Evolutionary conservation across 305 asterid species (phyloP).

Genomic region (Solanum hybrid): DNA sequence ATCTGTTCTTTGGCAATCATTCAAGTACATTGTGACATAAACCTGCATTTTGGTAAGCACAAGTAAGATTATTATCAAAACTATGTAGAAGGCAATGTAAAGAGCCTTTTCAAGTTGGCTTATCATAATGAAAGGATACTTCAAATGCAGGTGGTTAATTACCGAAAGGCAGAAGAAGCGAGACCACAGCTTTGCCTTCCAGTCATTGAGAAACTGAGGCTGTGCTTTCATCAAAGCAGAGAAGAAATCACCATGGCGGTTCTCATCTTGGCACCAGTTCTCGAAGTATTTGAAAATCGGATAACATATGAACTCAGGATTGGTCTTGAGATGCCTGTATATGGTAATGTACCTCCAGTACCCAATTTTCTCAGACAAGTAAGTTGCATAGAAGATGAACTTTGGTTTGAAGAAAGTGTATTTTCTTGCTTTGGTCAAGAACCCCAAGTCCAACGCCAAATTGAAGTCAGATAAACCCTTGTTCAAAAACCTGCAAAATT

Average conservation of each 20-base stretch:
- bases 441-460: conserved; percentile 93
- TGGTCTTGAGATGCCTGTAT: conserved; percentile 85
- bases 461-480: conserved; percentile 61
- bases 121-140: neutral
- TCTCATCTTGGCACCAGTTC: conserved; percentile 99
- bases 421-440: conserved; percentile 91
- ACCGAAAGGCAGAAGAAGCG: conserved; percentile 99
- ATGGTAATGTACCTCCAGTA: conserved; percentile 99
- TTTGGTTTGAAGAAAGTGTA: conserved; percentile 98
- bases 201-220: conserved; percentile 98
- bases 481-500: conserved; percentile 36
- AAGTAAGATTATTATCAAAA: neutral
- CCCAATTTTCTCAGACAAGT: conserved; percentile 95
- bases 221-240: conserved; percentile 99
- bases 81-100: neutral
- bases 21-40: conserved; percentile 94
- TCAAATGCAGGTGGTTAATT: conserved; percentile 10
- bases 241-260: conserved; percentile 99
- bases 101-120: neutral
- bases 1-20: conserved; percentile 84
- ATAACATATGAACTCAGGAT: conserved; percentile 87
- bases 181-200: conserved; percentile 99
- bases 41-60: conserved; percentile 39
- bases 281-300: conserved; percentile 98
- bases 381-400: conserved; percentile 95